phyloP scores from a whole-genome alignment of 371 early-diverging fungal species.

The Mucor piriformis region DNA sequence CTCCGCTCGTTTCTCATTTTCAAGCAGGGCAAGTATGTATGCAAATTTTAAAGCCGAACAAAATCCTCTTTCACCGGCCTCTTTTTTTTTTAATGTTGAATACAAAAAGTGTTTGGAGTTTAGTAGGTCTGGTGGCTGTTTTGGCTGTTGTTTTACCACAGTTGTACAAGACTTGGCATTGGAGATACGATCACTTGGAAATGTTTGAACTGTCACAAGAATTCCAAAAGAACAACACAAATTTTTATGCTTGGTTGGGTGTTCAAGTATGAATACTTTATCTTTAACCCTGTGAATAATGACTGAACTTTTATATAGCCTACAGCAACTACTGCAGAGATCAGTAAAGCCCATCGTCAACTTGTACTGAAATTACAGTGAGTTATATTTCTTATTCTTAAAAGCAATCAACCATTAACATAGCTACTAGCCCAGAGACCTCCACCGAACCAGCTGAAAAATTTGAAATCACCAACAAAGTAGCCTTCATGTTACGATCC shows the following conservation, averaged over 20 bases:
- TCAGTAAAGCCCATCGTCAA: slow-evolving; percentile 19
- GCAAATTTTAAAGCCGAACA: background rate
- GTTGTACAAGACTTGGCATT: slow-evolving; percentile 12
- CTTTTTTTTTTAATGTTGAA: no score
- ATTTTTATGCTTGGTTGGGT: slow-evolving; percentile 23
- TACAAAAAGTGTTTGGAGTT: no score
- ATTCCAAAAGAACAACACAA: slow-evolving; percentile 7
- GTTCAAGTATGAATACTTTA: slow-evolving; percentile 14
- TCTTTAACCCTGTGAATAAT: background rate
- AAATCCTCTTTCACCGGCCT: background rate
- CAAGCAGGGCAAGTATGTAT: background rate
- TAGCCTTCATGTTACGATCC: slow-evolving; percentile 12
- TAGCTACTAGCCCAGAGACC: slow-evolving; percentile 12
- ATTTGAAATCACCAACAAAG: slow-evolving; percentile 14
- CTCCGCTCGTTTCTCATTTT: background rate
- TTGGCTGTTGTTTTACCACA: background rate
- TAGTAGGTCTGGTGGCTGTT: background rate
- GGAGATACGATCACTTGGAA: slow-evolving; percentile 22
- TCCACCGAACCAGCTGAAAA: background rate
- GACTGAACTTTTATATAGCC: background rate
- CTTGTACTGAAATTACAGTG: slow-evolving; percentile 21
- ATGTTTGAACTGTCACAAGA: slow-evolving; percentile 17
- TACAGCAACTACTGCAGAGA: slow-evolving; percentile 17
- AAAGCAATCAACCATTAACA: background rate
- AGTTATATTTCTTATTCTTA: background rate